Evolutionary conservation across 2,329 filamentous ascomycete genomes (phyloP).

Genomic region (Grosmannia huntii): DNA sequence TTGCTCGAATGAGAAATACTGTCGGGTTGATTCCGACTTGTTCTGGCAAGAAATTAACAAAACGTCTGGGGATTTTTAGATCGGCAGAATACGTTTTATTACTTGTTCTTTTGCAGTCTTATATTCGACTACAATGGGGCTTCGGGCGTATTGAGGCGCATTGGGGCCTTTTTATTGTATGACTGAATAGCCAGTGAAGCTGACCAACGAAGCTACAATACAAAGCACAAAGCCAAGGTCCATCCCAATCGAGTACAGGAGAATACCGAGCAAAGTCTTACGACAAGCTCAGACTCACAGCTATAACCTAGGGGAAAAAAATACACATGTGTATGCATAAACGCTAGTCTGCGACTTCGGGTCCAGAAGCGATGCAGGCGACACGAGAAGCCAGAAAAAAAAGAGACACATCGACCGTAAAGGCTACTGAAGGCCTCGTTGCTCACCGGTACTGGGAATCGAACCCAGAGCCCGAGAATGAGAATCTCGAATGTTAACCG

Average conservation of each 20-base stretch:
- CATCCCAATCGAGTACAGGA: no score
- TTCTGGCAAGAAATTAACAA: not conserved
- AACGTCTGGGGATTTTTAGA: not conserved
- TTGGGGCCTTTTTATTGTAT: not conserved
- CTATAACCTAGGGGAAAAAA: no score
- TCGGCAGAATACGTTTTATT: not conserved
- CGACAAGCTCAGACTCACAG: not conserved
- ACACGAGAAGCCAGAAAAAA: not conserved
- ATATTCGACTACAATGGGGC: not conserved
- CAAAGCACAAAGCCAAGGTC: not conserved
- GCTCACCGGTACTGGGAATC: constrained; percentile 15
- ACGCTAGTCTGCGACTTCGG: no score
- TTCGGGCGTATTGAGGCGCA: not conserved
- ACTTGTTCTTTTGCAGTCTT: not conserved
- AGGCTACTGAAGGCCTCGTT: no score
- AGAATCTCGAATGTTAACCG: constrained; percentile 16
- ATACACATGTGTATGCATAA: not conserved
- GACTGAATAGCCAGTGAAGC: not conserved
- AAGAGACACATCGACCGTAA: not conserved
- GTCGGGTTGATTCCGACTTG: not conserved
- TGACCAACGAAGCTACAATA: not conserved
- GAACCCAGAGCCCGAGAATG: constrained; percentile 15
- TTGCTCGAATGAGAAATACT: not conserved
- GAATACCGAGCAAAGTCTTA: not conserved
- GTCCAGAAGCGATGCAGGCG: not conserved